Evolutionary conservation across 805 yeast species (phyloP).

Genomic region (Lipomyces orientalis): DNA sequence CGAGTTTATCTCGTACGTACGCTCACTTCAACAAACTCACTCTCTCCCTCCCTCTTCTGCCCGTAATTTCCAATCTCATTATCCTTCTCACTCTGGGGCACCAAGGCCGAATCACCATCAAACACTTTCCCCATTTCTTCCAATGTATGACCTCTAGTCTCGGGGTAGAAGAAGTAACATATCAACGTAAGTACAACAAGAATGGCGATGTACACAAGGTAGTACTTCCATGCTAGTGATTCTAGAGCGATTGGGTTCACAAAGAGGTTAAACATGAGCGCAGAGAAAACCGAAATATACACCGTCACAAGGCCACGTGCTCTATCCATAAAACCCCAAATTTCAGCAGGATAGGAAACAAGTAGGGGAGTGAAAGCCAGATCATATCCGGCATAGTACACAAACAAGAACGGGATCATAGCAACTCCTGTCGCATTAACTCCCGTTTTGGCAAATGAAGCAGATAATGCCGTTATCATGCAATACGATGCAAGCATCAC

Average conservation of each 20-base stretch:
- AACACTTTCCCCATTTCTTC: conserved; percentile 49
- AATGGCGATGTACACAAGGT: conserved; percentile 50
- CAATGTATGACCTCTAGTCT: conserved; percentile 52
- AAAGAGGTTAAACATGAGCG: conserved; percentile 39
- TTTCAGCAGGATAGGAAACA: conserved; percentile 51
- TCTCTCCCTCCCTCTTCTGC: no score
- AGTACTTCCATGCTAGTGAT: conserved; percentile 52
- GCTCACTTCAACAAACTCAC: no score
- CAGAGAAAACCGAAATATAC: conserved; percentile 35
- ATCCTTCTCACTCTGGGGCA: no score
- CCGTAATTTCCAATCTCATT: no score
- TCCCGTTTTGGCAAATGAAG: conserved; percentile 51
- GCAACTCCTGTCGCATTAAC: conserved; percentile 53
- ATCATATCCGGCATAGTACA: conserved; percentile 47
- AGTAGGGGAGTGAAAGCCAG: conserved; percentile 52
- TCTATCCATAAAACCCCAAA: conserved; percentile 42
- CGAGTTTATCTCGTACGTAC: no score
- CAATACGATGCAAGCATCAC: conserved; percentile 50
- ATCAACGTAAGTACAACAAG: conserved; percentile 46
- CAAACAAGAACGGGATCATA: conserved; percentile 57
- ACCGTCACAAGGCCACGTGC: conserved; percentile 46
- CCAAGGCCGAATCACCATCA: no score
- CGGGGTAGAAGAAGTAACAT: conserved; percentile 49
- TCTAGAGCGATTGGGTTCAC: conserved; percentile 52
- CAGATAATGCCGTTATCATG: conserved; percentile 56